Conservation (phyloP, 176 grass and related monocot genomes). For the Pharus latifolius region DNA sequence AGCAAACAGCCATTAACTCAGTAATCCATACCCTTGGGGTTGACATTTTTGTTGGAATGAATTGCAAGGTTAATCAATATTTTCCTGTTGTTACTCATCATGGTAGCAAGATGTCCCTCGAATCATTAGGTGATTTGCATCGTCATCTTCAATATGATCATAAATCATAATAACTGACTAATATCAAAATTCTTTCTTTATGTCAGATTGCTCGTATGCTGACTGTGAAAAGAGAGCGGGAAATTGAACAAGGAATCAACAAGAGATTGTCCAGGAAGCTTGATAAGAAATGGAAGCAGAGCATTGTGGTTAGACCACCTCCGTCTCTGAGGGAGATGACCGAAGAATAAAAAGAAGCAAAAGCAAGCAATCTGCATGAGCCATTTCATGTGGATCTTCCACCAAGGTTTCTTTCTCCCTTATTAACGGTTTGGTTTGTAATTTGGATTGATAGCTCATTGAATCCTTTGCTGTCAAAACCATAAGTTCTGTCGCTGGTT, state of each 20-base stretch:
- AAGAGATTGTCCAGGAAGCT: constrained; percentile 94
- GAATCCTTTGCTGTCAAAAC: constrained; percentile 10
- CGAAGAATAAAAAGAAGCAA: constrained; percentile 48
- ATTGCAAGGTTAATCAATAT: too few relatives aligned
- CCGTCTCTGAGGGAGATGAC: constrained; percentile 79
- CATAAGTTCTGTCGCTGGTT: constrained; percentile 2
- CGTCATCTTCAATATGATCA: too few relatives aligned
- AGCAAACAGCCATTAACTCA: neutral
- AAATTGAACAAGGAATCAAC: constrained; percentile 85
- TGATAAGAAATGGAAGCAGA: constrained; percentile 95
- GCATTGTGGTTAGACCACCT: constrained; percentile 77
- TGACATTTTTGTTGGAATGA: too few relatives aligned
- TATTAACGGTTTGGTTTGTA: constrained; percentile 23
- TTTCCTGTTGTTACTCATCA: too few relatives aligned
- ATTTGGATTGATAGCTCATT: constrained; percentile 12
- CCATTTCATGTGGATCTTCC: constrained; percentile 4
- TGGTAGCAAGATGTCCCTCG: too few relatives aligned
- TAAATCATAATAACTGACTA: too few relatives aligned
- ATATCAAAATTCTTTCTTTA: constrained; percentile 10
- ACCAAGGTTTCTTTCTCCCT: constrained; percentile 36
- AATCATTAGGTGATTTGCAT: too few relatives aligned
- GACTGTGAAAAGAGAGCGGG: constrained; percentile 93
- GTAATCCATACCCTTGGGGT: neutral
- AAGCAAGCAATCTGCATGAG: constrained; percentile 34
- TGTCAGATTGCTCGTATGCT: constrained; percentile 84